Evolutionary conservation across 208 protist species (phyloP).

Genomic region (Kentomonas sorsogonicus): DNA sequence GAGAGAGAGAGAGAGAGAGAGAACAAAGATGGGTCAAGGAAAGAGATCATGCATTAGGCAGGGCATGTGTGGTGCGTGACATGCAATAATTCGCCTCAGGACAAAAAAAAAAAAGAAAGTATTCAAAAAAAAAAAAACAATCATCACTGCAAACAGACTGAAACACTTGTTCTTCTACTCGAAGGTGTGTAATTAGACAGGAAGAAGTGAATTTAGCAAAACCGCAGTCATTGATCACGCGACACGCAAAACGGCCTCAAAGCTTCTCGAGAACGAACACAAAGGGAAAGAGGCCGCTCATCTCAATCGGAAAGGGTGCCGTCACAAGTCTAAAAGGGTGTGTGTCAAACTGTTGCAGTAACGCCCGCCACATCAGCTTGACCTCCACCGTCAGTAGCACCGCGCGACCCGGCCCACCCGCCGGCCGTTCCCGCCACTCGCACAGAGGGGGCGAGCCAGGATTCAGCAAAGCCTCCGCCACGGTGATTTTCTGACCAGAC

Average conservation of each 20-base stretch:
- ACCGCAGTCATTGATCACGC: no score
- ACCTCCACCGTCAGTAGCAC: slow-evolving; percentile 53
- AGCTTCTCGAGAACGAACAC: slow-evolving; percentile 52
- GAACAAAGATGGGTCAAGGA: not conserved
- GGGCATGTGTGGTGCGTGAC: not conserved
- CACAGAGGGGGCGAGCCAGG: not conserved
- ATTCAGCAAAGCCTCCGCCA: not conserved
- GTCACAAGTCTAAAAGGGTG: slow-evolving; percentile 29
- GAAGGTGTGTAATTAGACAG: not conserved
- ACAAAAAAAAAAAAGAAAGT: slow-evolving; percentile 11
- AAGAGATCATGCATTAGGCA: not conserved
- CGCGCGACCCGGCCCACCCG: slow-evolving; percentile 25
- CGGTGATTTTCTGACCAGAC: not conserved
- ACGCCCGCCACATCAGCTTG: slow-evolving; percentile 23
- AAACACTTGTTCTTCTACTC: not conserved
- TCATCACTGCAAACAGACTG: slow-evolving; percentile 9
- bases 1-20: slow-evolving; percentile 3
- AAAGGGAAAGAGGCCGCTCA: slow-evolving; percentile 45
- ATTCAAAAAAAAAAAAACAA: slow-evolving; percentile 14
- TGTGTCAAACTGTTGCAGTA: slow-evolving; percentile 15
- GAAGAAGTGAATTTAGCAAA: no score
- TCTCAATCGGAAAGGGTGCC: slow-evolving; percentile 32
- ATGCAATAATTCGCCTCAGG: not conserved
- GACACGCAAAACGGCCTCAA: not conserved
- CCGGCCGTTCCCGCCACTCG: not conserved